A percentile compares a stretch with the other conserved stretches of the same genome.
Conservation (phyloP, 1,284 basidiomycete species). For the Polyporus tsugae region DNA sequence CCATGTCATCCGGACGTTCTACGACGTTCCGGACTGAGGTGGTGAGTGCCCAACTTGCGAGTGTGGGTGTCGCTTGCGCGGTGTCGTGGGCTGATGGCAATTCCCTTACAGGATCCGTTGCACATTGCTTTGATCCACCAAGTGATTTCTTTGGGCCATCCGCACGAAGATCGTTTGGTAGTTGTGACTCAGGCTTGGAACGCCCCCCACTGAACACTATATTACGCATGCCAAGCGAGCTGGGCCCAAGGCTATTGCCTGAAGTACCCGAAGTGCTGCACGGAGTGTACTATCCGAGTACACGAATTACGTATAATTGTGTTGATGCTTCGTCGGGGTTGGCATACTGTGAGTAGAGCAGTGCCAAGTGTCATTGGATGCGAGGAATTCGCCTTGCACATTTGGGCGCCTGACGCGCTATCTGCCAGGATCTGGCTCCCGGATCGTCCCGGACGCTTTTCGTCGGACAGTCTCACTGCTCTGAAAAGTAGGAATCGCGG, state of each 20-base stretch:
- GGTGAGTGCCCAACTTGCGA: neutral
- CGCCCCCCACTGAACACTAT: neutral
- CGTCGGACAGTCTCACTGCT: neutral
- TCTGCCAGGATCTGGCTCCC: neutral
- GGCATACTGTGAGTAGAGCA: constrained; percentile 1
- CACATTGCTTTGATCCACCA: neutral
- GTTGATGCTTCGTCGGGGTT: neutral
- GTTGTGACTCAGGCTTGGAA: neutral
- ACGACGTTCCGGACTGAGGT: constrained; percentile 57
- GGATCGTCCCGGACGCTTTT: neutral
- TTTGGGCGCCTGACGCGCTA: neutral
- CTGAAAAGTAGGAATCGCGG: neutral
- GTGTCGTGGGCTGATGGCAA: neutral
- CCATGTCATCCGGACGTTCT: constrained; percentile 74
- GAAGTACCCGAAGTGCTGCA: neutral
- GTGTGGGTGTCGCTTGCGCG: neutral
- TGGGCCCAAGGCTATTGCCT: neutral
- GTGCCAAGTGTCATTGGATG: neutral
- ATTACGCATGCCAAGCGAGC: neutral
- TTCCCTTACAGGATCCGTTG: neutral
- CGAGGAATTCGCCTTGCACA: neutral
- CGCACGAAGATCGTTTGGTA: neutral
- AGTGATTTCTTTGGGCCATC: neutral
- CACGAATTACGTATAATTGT: neutral
- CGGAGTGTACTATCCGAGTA: neutral